phyloP scores from a whole-genome alignment of 1,284 basidiomycete genomes.

The Amylostereum areolatum region DNA sequence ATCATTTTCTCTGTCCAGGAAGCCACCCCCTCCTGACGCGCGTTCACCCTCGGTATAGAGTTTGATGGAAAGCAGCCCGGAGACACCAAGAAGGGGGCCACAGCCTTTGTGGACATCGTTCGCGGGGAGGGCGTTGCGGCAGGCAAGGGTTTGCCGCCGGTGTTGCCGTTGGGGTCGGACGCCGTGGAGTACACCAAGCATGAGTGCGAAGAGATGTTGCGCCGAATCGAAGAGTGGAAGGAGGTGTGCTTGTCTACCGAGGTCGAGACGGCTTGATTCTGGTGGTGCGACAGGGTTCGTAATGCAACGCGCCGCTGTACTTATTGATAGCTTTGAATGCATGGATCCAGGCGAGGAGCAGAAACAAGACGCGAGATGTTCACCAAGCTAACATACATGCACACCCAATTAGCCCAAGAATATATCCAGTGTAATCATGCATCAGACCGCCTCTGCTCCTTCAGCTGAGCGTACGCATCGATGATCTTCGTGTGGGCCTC shows the following conservation, averaged over 20 bases:
- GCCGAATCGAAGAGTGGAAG: slow-evolving; percentile 22
- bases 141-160: slow-evolving; percentile 17
- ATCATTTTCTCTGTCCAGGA: slow-evolving; percentile 16
- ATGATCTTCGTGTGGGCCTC: slow-evolving; percentile 18
- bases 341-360: too few species aligned
- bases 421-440: too few species aligned
- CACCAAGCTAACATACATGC: too few species aligned
- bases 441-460: slow-evolving; percentile 1
- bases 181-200: slow-evolving; percentile 14
- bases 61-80: slow-evolving; percentile 24
- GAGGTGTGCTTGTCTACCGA: too few species aligned
- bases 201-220: slow-evolving; percentile 12
- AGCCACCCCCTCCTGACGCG: slow-evolving; percentile 5
- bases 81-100: slow-evolving; percentile 22
- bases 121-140: slow-evolving; percentile 19
- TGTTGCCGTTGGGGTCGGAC: slow-evolving; percentile 22
- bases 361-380: too few species aligned
- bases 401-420: too few species aligned
- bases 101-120: slow-evolving; percentile 24
- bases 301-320: too few species aligned
- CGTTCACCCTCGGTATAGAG: background rate
- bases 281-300: too few species aligned
- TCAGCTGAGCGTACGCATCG: slow-evolving; percentile 18
- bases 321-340: too few species aligned
- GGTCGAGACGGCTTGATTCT: too few species aligned